Evolutionary conservation across 352 stramenopile genomes (phyloP).

Genomic region (Phytophthora sansomeana): DNA sequence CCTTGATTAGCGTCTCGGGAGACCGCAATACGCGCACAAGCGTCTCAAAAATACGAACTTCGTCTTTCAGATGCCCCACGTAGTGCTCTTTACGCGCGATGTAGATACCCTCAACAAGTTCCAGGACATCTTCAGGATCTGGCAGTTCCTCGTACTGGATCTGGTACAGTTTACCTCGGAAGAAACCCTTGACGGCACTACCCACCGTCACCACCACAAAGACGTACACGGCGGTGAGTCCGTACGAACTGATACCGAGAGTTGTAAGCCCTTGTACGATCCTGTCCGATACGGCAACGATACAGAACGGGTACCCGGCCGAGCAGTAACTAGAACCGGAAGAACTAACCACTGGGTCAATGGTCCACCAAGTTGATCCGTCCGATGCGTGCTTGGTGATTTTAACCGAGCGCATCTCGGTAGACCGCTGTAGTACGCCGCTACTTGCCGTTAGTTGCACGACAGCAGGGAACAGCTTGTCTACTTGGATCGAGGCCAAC

Average conservation of each 20-base stretch:
- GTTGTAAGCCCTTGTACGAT: conserved; percentile 85
- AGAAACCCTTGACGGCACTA: conserved; percentile 84
- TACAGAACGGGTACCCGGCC: conserved; percentile 63
- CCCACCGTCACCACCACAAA: conserved; percentile 91
- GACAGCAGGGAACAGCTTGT: conserved; percentile 62
- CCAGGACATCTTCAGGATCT: conserved; percentile 83
- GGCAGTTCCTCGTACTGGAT: conserved; percentile 88
- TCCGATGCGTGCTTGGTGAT: conserved; percentile 68
- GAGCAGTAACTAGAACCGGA: conserved; percentile 57
- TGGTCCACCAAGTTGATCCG: conserved; percentile 73
- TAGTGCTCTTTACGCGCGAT: conserved; percentile 86
- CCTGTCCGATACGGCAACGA: conserved; percentile 88
- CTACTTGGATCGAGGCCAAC: conserved; percentile 56
- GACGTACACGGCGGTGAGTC: conserved; percentile 86
- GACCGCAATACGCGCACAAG: conserved; percentile 86
- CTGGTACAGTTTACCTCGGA: conserved; percentile 80
- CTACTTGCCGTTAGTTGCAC: conserved; percentile 79
- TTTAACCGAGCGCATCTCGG: conserved; percentile 56
- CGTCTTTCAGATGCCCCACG: conserved; percentile 88
- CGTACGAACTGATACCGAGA: conserved; percentile 85
- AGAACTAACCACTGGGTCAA: conserved; percentile 49
- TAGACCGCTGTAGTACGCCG: conserved; percentile 66
- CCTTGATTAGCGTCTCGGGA: conserved; percentile 84
- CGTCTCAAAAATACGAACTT: conserved; percentile 90
- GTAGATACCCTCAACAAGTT: conserved; percentile 91